Base-by-base conservation (phyloP, 345 rosid species). In the Rhodamnia argentea region DNA sequence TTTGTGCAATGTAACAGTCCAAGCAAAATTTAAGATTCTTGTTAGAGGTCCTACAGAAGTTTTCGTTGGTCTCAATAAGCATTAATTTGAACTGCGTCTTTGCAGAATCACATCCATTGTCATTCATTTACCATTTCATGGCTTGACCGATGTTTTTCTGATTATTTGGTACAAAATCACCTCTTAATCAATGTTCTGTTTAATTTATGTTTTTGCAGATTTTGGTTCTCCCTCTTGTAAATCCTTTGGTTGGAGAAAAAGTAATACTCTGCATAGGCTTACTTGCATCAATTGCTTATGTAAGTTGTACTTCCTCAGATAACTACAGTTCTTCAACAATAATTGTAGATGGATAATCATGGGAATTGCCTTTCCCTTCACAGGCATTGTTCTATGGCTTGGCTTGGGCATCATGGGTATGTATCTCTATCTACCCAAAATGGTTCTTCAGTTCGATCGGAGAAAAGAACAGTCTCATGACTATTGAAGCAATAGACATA, bases 371-470 rank as follows among this genome's bases (percentile, higher is more conserved):
- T 70, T 86, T 74, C 52, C 82, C 40, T 82, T 50, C 88, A 84
- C 92, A 93, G 94, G 94, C 90, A 47, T 60, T 90, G 87, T 86
- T 93, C 83, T 90, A 93, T 83, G 92, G 94, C 82, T 86, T 91
- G 51, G 93, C 93, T 14, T 93, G 94, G 94, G 92, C 94, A 81
- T 83, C 93, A 78, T 91, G 93, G 94, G 94, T 93, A 91, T 83
- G 92, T 20, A 70, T 70, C 78, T 70, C 78, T 70, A 70, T 37
- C 40, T 37, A 70, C 47, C 47, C 14, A 70, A 44, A 70, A 37
- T 70, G 78, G 47, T 32, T 70, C 78, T 70, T 70, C 78, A 37
- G 13, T 70, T 70, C 47, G 37, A 47, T 37, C 78, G 4, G 26
- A 37, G 26, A 70, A 37, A 70, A 37, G 47, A 37, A 37, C 47